Evolutionary conservation across 495 filamentous ascomycete genomes (phyloP), one percentile per base, ranked within the genome.

Genomic region (Acidomyces sp.): DNA sequence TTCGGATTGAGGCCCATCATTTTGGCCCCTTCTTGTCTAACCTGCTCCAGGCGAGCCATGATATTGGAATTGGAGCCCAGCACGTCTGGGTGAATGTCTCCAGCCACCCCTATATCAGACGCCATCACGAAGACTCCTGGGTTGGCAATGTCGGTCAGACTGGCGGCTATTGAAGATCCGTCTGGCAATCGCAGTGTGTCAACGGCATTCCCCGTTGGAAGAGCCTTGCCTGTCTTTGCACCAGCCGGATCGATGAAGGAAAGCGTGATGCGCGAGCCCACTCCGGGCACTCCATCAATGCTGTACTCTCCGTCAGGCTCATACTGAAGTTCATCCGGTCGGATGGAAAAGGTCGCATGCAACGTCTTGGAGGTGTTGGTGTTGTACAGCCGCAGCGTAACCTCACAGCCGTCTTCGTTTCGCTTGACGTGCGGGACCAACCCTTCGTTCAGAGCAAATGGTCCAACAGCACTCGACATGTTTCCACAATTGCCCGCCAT

Each of bases 401-500:
- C 55, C 2, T 63, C 54, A 7, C 31, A 34, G 29, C 55, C 27
- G 10, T 31, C 36, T 17, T 56, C 53, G 26, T 29, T 29, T 18
- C 13, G 31, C 7, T 9, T 18, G 1, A 34, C 38, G 5, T 35
- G 12, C 1, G 30, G n/a, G 6, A 72, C 54, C 7, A 82, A 21
- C 20, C 70, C 62, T 20, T 63, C 49, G 43, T 83, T 73, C 15
- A 76, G 61, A 0, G 75, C 72, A 46, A 69, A 77, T 0, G 80
- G 77, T 0, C 81, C 80, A 35, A 86, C 69, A 0, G 76, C 70
- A 19, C 67, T 64, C 0, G 60, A 70, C 77, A 85, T 82, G 46
- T 84, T 85, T 6, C 80, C 80, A 48, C 80, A 85, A 52, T 82
- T 85, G 10, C 77, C 73, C 1, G 71, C 72, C 43, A 72, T 69